Percentiles rank a stretch among this genome's conserved stretches.
Conservation (phyloP, 2,329 filamentous ascomycete species). For the Escovopsis weberi region DNA sequence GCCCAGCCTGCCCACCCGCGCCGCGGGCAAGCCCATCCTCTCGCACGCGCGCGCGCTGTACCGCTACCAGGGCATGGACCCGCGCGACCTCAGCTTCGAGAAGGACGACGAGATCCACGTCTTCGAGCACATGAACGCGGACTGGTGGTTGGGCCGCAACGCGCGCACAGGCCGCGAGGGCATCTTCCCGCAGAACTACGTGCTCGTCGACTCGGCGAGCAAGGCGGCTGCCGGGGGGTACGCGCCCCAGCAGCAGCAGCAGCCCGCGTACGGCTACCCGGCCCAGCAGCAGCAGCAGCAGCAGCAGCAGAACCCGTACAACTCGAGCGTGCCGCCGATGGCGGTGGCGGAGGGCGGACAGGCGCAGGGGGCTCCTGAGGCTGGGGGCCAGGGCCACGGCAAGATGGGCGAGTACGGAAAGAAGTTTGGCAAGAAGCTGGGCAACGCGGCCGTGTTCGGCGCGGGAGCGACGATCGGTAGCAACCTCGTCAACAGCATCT, state of each 20-base stretch:
- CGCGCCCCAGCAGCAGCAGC: slow-evolving; percentile 5
- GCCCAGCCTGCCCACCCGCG: slow-evolving; percentile 26
- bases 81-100: slow-evolving; percentile 68
- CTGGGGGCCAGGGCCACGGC: slow-evolving; percentile 19
- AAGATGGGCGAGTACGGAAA: slow-evolving; percentile 69
- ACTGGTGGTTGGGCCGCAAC: slow-evolving; percentile 93
- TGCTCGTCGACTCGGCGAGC: slow-evolving; percentile 53
- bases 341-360: slow-evolving; percentile 49
- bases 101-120: slow-evolving; percentile 70
- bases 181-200: slow-evolving; percentile 91
- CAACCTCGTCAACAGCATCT: slow-evolving; percentile 83
- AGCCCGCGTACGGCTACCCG: slow-evolving; percentile 14
- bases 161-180: slow-evolving; percentile 70
- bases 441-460: slow-evolving; percentile 73
- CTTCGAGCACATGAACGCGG: slow-evolving; percentile 85
- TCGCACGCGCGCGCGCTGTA: slow-evolving; percentile 71
- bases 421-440: slow-evolving; percentile 89
- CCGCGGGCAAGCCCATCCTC: slow-evolving; percentile 40
- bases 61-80: slow-evolving; percentile 63
- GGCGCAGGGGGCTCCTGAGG: slow-evolving; percentile 12
- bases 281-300: slow-evolving; percentile 17
- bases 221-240: slow-evolving; percentile 14
- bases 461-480: slow-evolving; percentile 82
- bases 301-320: slow-evolving; percentile 45
- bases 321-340: slow-evolving; percentile 57